Base-by-base conservation (phyloP, 2,329 filamentous ascomycete genomes). In the Fusarium sp. region DNA sequence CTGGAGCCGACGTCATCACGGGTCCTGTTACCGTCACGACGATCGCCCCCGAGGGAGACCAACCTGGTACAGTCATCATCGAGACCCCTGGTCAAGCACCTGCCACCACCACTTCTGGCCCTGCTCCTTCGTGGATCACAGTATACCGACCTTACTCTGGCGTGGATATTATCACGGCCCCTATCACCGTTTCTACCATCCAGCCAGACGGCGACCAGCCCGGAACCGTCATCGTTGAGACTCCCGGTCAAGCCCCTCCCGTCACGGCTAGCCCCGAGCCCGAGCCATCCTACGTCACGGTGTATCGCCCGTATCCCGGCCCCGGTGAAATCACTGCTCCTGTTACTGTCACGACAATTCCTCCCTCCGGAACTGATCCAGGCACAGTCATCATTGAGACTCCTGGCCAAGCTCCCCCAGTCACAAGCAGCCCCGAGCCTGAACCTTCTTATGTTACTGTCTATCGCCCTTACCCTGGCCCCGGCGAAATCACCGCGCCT, bases 331-430 rank as follows among this genome's bases (percentile, higher is more conserved):
- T 57, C 35, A 57, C 53, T n/a, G 33, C 33, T 12, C 35, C 35
- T 2, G 22, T 57, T 22, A 57, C 35, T 12, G 22, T 57, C 35
- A 57, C 71, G 1, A 73, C 64, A 6, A 69, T 73, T 22, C n/a
- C 70, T 17, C 71, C 71, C 10, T 53, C 58, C 35, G 67, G 63
- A 2, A 71, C 67, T 5, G 51, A 69, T 24, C 71, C 71, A 3
- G 67, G 71, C 2, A 73, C 71, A 9, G 53, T 73, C 11, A 62
- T 73, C 6, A 69, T 74, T 14, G 67, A 74, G 11, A 73, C 71
- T 9, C 71, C 71, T 20, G 63, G 31, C 14, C 44, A 24, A 16
- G 12, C 33, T 16, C 33, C 51, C 6, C 44, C 59, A 1, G 31
- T n/a, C 17, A 38, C 62, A 11, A 38, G 33, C 16, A 57, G 33